phyloP scores from a whole-genome alignment of 768 basidiomycete genomes.

The Russula olivacea region DNA sequence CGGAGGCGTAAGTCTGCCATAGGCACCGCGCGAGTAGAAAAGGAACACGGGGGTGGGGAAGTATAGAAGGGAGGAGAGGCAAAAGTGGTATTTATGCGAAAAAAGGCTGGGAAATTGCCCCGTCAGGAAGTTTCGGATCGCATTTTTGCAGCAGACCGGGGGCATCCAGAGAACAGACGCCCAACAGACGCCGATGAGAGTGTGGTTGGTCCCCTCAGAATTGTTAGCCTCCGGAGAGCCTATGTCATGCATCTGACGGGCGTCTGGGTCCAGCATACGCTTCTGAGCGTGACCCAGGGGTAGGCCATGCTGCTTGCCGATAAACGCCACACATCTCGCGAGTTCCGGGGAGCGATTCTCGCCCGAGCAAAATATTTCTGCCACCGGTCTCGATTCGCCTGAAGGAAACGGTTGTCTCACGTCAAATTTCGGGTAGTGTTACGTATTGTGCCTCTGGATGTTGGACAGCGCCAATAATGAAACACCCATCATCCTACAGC shows the following conservation, averaged over 20 bases:
- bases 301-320: conserved; percentile 9
- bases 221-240: conserved; percentile 7
- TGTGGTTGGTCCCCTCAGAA: conserved; percentile 1
- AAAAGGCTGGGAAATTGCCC: conserved; percentile 22
- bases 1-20: conserved; percentile 26
- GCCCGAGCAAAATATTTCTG: conserved; percentile 11
- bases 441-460: conserved; percentile 19
- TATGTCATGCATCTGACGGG: conserved; percentile 7
- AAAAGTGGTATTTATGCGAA: conserved; percentile 26
- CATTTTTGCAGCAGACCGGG: conserved; percentile 20
- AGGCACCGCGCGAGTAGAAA: conserved; percentile 1
- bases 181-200: conserved; percentile 6
- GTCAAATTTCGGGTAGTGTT: conserved; percentile 19
- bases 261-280: conserved; percentile 13
- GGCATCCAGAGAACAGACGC: conserved; percentile 15
- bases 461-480: conserved; percentile 10
- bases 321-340: conserved; percentile 11
- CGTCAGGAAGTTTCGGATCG: conserved; percentile 19
- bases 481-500: background rate
- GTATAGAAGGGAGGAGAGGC: conserved; percentile 1
- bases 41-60: conserved; percentile 1
- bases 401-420: conserved; percentile 7
- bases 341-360: conserved; percentile 10
- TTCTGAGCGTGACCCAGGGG: conserved; percentile 8
- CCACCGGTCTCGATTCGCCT: conserved; percentile 3